A percentile compares a stretch with the other conserved stretches of the same genome.
Evolutionary conservation across 2,329 filamentous ascomycete species (phyloP).

Genomic region (Aureobasidium sp.): DNA sequence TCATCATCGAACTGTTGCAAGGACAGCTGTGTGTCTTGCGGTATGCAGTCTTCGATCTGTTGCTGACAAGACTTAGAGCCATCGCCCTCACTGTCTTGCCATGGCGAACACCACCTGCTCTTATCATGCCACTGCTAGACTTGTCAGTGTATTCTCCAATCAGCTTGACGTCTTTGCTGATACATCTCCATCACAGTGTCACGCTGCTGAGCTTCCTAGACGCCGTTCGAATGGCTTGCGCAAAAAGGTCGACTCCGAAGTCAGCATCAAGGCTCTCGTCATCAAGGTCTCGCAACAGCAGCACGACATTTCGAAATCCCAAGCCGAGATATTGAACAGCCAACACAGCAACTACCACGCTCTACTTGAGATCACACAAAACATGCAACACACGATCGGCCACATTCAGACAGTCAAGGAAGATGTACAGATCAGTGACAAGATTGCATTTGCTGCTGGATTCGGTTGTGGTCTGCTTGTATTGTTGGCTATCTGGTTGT

Average conservation of each 20-base stretch:
- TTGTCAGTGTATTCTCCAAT: not conserved
- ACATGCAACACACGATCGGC: not conserved
- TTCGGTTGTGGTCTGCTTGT: conserved; percentile 4
- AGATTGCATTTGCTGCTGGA: conserved; percentile 1
- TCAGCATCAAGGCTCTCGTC: not conserved
- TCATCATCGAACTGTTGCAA: not conserved
- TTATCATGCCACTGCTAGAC: not conserved
- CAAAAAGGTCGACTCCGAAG: not conserved
- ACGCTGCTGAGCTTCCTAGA: not conserved
- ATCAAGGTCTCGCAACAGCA: not conserved
- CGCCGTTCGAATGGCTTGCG: not conserved
- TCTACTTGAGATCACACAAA: not conserved
- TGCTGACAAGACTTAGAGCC: not conserved
- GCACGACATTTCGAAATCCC: not conserved
- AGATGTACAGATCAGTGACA: conserved; percentile 3
- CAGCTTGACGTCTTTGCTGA: not conserved
- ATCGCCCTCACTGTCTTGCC: not conserved
- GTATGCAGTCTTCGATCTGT: not conserved
- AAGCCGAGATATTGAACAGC: not conserved
- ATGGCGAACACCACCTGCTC: not conserved
- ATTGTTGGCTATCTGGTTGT: not conserved
- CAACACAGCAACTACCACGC: not conserved
- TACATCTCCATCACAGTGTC: not conserved
- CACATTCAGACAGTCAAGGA: not conserved
- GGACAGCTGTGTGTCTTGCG: not conserved